Conservation (phyloP, 2,329 filamentous ascomycete species). For the Arthrobotrys iridis region DNA sequence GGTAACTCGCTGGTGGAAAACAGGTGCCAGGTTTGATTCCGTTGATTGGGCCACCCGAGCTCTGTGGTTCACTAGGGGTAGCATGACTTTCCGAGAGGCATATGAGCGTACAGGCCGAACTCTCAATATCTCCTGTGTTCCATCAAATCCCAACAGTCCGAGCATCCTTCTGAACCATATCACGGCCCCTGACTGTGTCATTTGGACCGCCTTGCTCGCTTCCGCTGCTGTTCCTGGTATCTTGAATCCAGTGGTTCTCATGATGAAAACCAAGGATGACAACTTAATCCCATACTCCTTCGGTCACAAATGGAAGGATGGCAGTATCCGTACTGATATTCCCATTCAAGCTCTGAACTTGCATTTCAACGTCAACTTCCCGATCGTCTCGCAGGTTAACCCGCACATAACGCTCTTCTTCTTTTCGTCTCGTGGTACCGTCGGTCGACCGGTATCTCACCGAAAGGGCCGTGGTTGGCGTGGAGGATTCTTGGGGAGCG, state of each 20-base stretch:
- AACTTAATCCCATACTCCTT: constrained; percentile 89
- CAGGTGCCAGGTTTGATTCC: constrained; percentile 92
- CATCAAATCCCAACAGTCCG: constrained; percentile 77
- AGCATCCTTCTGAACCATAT: constrained; percentile 95
- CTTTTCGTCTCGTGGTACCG: constrained; percentile 91
- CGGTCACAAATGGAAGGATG: constrained; percentile 99
- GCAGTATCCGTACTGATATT: constrained; percentile 91
- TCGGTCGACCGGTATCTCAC: constrained; percentile 93
- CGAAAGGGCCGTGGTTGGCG: constrained; percentile 93
- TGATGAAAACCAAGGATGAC: constrained; percentile 83
- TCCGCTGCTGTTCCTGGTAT: constrained; percentile 97
- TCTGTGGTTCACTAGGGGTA: constrained; percentile 90
- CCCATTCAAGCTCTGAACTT: constrained; percentile 92
- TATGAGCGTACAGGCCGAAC: constrained; percentile 94
- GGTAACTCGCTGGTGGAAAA: constrained; percentile 86
- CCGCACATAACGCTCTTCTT: constrained; percentile 99
- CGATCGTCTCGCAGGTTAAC: constrained; percentile 88
- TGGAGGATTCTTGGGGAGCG: constrained; percentile 91
- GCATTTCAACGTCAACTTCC: constrained; percentile 98
- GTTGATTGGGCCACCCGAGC: constrained; percentile 87
- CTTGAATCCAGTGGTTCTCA: constrained; percentile 90
- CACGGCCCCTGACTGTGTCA: constrained; percentile 94
- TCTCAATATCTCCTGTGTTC: constrained; percentile 94
- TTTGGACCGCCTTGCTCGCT: constrained; percentile 95
- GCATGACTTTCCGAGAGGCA: constrained; percentile 92